Conservation (phyloP, 768 basidiomycete genomes). For the Pleurotus tuber-regium region DNA sequence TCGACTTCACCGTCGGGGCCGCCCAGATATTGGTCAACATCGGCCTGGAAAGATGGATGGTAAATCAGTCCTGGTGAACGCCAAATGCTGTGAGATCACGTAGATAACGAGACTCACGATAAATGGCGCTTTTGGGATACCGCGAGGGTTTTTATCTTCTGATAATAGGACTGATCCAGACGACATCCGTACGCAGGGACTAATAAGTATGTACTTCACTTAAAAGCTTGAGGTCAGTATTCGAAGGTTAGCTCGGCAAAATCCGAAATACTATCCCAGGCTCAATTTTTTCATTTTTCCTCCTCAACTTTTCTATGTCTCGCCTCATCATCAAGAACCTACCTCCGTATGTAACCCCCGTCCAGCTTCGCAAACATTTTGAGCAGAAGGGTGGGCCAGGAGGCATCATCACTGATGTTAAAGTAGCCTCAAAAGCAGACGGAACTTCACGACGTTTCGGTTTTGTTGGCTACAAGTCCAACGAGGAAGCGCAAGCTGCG, state of each 20-base stretch:
- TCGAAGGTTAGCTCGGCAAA: not conserved
- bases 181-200: not conserved
- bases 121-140: conserved; percentile 94
- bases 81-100: too few relatives aligned
- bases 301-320: conserved; percentile 51
- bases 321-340: conserved; percentile 83
- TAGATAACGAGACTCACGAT: conserved; percentile 56
- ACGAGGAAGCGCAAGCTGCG: conserved; percentile 70
- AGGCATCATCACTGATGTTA: conserved; percentile 82
- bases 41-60: conserved; percentile 47
- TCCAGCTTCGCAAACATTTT: conserved; percentile 66
- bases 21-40: conserved; percentile 86
- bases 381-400: conserved; percentile 55
- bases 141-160: conserved; percentile 75
- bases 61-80: not conserved
- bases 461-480: conserved; percentile 87
- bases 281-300: conserved; percentile 6
- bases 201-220: too few relatives aligned
- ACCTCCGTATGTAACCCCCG: conserved; percentile 64
- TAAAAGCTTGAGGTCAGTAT: not conserved
- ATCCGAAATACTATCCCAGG: not conserved
- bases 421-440: conserved; percentile 72
- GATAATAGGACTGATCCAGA: conserved; percentile 26
- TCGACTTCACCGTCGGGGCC: conserved; percentile 79
- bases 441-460: conserved; percentile 87